Evolutionary conservation across 495 filamentous ascomycete genomes (phyloP).

Genomic region (Aspergillus incahuasiensis): DNA sequence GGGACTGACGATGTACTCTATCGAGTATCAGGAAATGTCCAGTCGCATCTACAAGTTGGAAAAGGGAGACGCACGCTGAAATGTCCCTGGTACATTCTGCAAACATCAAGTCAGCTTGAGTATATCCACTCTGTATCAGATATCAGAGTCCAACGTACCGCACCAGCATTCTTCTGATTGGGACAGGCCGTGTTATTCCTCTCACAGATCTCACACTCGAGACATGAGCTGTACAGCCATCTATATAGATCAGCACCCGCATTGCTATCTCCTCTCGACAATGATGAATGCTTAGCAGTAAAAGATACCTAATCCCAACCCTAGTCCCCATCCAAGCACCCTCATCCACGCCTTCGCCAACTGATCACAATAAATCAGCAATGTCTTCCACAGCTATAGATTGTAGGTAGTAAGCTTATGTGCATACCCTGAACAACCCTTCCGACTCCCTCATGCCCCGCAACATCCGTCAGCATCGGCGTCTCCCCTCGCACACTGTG

Average conservation of each 20-base stretch:
- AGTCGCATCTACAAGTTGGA: neutral
- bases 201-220: slow-evolving; percentile 43
- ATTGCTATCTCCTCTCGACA: neutral
- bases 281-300: neutral
- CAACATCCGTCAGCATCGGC: slow-evolving; percentile 43
- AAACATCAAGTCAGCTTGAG: neutral
- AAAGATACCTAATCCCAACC: slow-evolving; percentile 33
- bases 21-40: neutral
- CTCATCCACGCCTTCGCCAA: slow-evolving; percentile 28
- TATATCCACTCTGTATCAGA: neutral
- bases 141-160: slow-evolving; percentile 23
- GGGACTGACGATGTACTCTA: slow-evolving; percentile 40
- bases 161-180: slow-evolving; percentile 41
- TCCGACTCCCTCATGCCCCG: slow-evolving; percentile 43
- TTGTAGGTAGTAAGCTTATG: neutral
- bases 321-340: slow-evolving; percentile 31
- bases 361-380: slow-evolving; percentile 14
- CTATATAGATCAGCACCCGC: slow-evolving; percentile 20
- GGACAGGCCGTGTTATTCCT: slow-evolving; percentile 44
- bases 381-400: neutral
- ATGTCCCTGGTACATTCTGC: slow-evolving; percentile 43
- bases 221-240: slow-evolving; percentile 43
- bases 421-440: slow-evolving; percentile 32
- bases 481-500: slow-evolving; percentile 43
- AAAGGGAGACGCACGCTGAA: slow-evolving; percentile 31